These are phyloP conservation scores for Abortiporus biennis DNA, from an alignment of 1,284 basidiomycete species.

Conservation along the genomic window DNA sequence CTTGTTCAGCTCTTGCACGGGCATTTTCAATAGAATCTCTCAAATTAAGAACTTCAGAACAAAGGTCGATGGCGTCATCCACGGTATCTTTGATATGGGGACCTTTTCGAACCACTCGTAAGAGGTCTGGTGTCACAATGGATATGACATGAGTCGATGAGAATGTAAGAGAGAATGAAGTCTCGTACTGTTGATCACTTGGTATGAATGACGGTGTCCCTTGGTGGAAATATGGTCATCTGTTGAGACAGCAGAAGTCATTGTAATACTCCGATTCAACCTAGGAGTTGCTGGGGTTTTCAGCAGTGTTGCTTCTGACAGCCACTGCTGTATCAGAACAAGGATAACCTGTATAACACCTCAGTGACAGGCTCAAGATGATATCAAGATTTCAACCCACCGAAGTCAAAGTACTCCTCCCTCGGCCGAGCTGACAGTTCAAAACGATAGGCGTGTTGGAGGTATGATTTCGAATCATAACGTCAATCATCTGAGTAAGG, in stretches of 20 bases:
- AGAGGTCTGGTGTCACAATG: too few species aligned
- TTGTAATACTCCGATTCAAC: slow-evolving; percentile 32
- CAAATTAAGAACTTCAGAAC: slow-evolving; percentile 79
- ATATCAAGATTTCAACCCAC: slow-evolving; percentile 32
- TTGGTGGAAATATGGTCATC: slow-evolving; percentile 18
- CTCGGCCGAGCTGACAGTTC: slow-evolving; percentile 94
- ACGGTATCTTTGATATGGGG: slow-evolving; percentile 84
- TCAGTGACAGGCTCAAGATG: not conserved
- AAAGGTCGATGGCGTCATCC: slow-evolving; percentile 89
- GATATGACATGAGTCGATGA: too few species aligned
- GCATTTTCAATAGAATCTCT: slow-evolving; percentile 88
- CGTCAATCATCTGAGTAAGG: slow-evolving; percentile 72
- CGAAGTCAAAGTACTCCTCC: slow-evolving; percentile 88
- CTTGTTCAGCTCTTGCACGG: slow-evolving; percentile 69
- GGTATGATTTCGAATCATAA: slow-evolving; percentile 73
- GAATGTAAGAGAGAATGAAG: not conserved
- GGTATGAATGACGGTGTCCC: slow-evolving; percentile 58
- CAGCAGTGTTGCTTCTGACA: slow-evolving; percentile 35
- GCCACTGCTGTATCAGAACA: slow-evolving; percentile 84
- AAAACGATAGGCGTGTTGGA: slow-evolving; percentile 82
- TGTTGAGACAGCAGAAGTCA: slow-evolving; percentile 27
- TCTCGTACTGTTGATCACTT: slow-evolving; percentile 67
- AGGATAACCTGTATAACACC: slow-evolving; percentile 61
- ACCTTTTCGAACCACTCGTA: slow-evolving; percentile 91
- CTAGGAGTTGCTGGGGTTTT: slow-evolving; percentile 33